Evolutionary conservation across 2,329 filamentous ascomycete genomes (phyloP).

Genomic region (Colletotrichum aenigma): DNA sequence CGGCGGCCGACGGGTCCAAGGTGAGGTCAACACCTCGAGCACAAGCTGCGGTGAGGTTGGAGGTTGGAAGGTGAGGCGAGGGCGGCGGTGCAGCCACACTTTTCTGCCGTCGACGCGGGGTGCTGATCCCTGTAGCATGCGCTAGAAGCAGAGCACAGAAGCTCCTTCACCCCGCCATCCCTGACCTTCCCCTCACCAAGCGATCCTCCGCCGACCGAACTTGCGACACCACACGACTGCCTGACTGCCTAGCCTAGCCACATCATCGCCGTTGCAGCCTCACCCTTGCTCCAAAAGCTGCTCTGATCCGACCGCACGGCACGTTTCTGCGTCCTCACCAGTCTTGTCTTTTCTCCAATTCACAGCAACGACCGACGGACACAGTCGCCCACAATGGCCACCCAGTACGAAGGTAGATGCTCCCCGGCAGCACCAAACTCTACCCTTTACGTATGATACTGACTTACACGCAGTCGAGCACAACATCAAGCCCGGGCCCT

Average conservation of each 20-base stretch:
- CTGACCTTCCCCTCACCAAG: not conserved
- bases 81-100: not conserved
- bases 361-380: not conserved
- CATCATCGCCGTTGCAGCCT: conserved; percentile 17
- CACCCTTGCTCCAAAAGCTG: not conserved
- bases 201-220: not conserved
- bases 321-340: not conserved
- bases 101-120: not conserved
- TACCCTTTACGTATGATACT: not conserved
- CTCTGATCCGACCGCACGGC: not conserved
- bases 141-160: not conserved
- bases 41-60: not conserved
- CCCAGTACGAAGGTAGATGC: conserved; percentile 58
- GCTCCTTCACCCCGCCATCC: not conserved
- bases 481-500: conserved; percentile 55
- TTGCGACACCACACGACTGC: conserved; percentile 18
- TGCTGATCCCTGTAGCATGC: not conserved
- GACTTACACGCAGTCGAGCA: conserved; percentile 59
- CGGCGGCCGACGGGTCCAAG: not conserved
- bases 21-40: not conserved
- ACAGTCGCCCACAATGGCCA: conserved; percentile 48
- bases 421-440: not conserved
- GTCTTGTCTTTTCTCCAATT: not conserved
- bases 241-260: conserved; percentile 8
- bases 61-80: not conserved